Evolutionary conservation across 352 stramenopile species (phyloP).

Genomic region (Pythium pyrilobum): DNA sequence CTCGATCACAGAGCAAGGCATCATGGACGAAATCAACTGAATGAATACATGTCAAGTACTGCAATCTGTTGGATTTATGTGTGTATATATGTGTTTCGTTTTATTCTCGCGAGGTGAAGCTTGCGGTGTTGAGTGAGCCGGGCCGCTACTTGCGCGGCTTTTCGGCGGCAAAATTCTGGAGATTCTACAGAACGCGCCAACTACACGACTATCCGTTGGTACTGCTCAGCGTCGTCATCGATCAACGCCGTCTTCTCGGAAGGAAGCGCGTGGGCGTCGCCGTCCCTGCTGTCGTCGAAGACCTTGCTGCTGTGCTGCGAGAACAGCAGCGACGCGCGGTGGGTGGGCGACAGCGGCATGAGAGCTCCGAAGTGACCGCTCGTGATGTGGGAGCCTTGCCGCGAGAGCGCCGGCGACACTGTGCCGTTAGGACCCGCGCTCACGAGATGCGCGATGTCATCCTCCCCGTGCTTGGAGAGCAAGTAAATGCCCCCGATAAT

Average conservation of each 20-base stretch:
- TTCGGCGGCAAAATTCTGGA: background rate
- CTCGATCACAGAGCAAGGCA: conserved; percentile 94
- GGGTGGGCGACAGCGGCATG: conserved; percentile 71
- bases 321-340: conserved; percentile 32
- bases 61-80: no score
- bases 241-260: conserved; percentile 25
- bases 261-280: conserved; percentile 32
- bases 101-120: no score
- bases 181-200: background rate
- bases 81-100: no score
- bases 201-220: conserved; percentile 27
- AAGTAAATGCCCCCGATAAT: conserved; percentile 85
- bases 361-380: conserved; percentile 71
- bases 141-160: no score
- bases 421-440: conserved; percentile 16
- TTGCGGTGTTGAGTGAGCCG: no score
- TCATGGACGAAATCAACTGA: conserved; percentile 89
- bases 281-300: conserved; percentile 41
- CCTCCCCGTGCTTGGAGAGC: conserved; percentile 67
- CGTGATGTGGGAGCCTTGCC: conserved; percentile 41
- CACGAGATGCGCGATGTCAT: conserved; percentile 30
- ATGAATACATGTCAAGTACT: conserved; percentile 6
- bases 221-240: conserved; percentile 20
- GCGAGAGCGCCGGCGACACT: conserved; percentile 25
- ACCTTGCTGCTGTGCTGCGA: conserved; percentile 31